Evolutionary conservation across 2,329 filamentous ascomycete species (phyloP).

Genomic region (Xylaria sp.): DNA sequence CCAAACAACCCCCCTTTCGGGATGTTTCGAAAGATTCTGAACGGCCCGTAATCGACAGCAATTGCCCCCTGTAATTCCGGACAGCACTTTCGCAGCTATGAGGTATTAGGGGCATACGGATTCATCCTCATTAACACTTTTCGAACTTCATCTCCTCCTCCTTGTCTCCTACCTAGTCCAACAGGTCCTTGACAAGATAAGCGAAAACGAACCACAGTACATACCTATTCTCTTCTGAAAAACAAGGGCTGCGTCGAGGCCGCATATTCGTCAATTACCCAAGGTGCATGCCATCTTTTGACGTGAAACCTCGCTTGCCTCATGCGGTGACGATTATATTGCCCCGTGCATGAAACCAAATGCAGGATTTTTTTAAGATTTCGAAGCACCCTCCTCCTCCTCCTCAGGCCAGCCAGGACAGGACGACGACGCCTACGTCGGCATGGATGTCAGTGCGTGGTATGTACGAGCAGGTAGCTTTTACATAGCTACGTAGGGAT

Average conservation of each 20-base stretch:
- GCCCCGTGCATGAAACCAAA: not conserved
- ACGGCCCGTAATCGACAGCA: not conserved
- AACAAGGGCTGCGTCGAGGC: not conserved
- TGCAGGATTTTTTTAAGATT: not conserved
- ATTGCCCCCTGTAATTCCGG: not conserved
- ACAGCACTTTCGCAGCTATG: too few relatives aligned
- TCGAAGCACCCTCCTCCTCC: too few relatives aligned
- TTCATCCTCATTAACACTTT: not conserved
- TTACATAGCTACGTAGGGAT: too few relatives aligned
- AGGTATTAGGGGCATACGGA: too few relatives aligned
- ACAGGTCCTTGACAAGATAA: not conserved
- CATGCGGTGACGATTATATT: not conserved
- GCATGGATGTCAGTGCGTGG: not conserved
- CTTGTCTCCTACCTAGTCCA: not conserved
- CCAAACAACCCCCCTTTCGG: not conserved
- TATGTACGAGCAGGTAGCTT: too few relatives aligned
- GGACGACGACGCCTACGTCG: not conserved
- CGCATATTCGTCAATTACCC: not conserved
- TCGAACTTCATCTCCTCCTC: not conserved
- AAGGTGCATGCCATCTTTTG: not conserved
- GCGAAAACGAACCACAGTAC: not conserved
- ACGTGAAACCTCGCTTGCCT: not conserved
- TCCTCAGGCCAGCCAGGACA: not conserved
- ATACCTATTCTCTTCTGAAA: too few relatives aligned
- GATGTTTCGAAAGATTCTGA: not conserved